Conservation (phyloP, 768 basidiomycete genomes). For the Kwoniella dendrophila region DNA sequence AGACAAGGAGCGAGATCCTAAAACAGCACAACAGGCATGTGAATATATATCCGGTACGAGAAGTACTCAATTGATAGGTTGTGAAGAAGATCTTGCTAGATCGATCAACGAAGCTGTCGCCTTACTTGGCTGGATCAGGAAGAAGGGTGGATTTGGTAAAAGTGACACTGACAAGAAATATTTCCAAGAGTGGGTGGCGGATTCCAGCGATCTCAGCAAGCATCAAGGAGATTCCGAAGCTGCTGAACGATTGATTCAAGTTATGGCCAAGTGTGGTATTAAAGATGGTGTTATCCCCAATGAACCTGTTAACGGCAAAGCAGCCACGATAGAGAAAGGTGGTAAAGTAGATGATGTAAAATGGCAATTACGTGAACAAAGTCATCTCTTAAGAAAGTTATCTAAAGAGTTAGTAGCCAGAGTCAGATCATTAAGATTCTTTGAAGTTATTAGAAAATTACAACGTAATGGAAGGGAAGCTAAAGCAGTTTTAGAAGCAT, state of each 20-base stretch:
- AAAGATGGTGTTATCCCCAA: slow-evolving; percentile 30
- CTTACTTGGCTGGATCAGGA: slow-evolving; percentile 61
- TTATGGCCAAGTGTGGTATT: slow-evolving; percentile 40
- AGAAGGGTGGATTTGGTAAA: slow-evolving; percentile 71
- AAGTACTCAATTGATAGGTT: slow-evolving; percentile 74
- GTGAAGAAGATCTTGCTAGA: slow-evolving; percentile 70
- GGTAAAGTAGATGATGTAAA: slow-evolving; percentile 62
- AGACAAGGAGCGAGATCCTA: slow-evolving; percentile 49
- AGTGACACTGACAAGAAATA: slow-evolving; percentile 77
- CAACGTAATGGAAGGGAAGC: slow-evolving; percentile 68
- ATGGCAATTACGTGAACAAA: slow-evolving; percentile 83
- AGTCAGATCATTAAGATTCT: slow-evolving; percentile 86
- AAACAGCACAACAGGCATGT: slow-evolving; percentile 86
- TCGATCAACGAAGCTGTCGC: slow-evolving; percentile 69
- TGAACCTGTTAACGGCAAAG: slow-evolving; percentile 63
- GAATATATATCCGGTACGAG: slow-evolving; percentile 87
- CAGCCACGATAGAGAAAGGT: slow-evolving; percentile 59
- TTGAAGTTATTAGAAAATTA: slow-evolving; percentile 80
- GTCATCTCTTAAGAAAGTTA: slow-evolving; percentile 79
- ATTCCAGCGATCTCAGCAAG: slow-evolving; percentile 28
- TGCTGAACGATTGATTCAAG: slow-evolving; percentile 30
- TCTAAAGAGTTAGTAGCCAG: slow-evolving; percentile 88
- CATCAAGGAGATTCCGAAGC: slow-evolving; percentile 48
- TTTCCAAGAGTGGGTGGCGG: slow-evolving; percentile 56
- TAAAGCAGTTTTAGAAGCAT: slow-evolving; percentile 58